phyloP scores from a whole-genome alignment of 768 basidiomycete species.

The Naganishia friedmannii region DNA sequence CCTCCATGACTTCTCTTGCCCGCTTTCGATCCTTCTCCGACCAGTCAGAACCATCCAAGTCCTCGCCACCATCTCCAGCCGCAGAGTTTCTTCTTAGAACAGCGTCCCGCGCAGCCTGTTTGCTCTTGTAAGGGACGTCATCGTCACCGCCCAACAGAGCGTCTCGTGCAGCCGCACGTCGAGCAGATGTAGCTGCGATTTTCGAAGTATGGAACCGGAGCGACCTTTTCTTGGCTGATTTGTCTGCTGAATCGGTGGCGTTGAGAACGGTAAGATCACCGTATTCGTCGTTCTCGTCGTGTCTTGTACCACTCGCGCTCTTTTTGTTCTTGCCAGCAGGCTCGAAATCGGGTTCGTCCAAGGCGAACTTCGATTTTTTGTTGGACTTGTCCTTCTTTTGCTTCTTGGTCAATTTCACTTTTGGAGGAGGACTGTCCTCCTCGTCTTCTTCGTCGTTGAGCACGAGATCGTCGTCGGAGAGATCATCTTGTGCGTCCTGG shows the following conservation, averaged over 20 bases:
- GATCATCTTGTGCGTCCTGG: slow-evolving; percentile 35
- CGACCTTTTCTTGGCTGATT: slow-evolving; percentile 72
- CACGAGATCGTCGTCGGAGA: slow-evolving; percentile 45
- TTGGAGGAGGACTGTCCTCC: slow-evolving; percentile 15
- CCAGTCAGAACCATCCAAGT: slow-evolving; percentile 53
- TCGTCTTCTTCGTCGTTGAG: slow-evolving; percentile 32
- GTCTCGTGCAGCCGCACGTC: slow-evolving; percentile 69
- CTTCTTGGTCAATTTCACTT: slow-evolving; percentile 35
- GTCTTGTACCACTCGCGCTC: slow-evolving; percentile 11
- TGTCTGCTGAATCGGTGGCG: slow-evolving; percentile 74
- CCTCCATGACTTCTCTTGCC: slow-evolving; percentile 49
- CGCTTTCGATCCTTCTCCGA: slow-evolving; percentile 52
- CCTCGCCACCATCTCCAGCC: slow-evolving; percentile 54
- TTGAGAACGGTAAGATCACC: slow-evolving; percentile 72
- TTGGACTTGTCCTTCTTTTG: slow-evolving; percentile 44
- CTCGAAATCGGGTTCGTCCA: slow-evolving; percentile 70
- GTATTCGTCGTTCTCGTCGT: slow-evolving; percentile 56
- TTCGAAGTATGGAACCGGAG: slow-evolving; percentile 90
- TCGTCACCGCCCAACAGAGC: slow-evolving; percentile 83
- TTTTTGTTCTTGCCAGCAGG: slow-evolving; percentile 37
- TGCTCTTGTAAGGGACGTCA: slow-evolving; percentile 83
- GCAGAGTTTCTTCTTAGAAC: slow-evolving; percentile 47
- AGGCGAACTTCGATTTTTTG: slow-evolving; percentile 58
- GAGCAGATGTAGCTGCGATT: slow-evolving; percentile 75
- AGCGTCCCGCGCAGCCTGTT: slow-evolving; percentile 55